Evolutionary conservation across 2,329 filamentous ascomycete genomes (phyloP), one percentile per base, ranked within the genome.

Genomic region (Lojkania enalia): DNA sequence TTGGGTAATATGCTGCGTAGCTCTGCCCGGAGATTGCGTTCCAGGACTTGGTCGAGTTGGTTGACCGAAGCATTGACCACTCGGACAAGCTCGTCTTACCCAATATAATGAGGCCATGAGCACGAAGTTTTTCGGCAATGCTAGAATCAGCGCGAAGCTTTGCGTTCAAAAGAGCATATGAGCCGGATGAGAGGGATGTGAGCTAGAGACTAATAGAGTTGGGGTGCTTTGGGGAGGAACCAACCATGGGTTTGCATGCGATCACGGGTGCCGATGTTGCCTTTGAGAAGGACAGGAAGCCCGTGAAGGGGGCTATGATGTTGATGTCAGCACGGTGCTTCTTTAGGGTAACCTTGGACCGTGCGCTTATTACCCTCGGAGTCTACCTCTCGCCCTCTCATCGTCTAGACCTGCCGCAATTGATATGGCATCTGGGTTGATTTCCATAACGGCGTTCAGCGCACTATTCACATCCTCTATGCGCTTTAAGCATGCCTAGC

Each of bases 181-280:
- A n/a, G n/a, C n/a, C n/a, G n/a, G n/a, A n/a, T n/a, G n/a, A n/a
- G n/a, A n/a, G n/a, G n/a, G n/a, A n/a, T n/a, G n/a, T n/a, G n/a
- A n/a, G n/a, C n/a, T n/a, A n/a, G n/a, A n/a, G n/a, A n/a, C n/a
- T n/a, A n/a, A n/a, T n/a, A n/a, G n/a, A n/a, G n/a, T n/a, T n/a
- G n/a, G n/a, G n/a, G n/a, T n/a, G n/a, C n/a, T n/a, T n/a, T n/a
- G n/a, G n/a, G n/a, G n/a, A n/a, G n/a, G n/a, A n/a, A n/a, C n/a
- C n/a, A n/a, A n/a, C n/a, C n/a, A n/a, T n/a, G n/a, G n/a, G 86
- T 90, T 60, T 90, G 79, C 77, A 90, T 80, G 3, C 18, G 5
- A 58, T 84, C 81, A 5, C 64, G 56, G 0, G 81, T 85, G 15
- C 76, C 81, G 33, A 86, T 83, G 25, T 49, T 52, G 35, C 88